Conservation (phyloP, 2,329 filamentous ascomycete genomes). For the Fusarium hostae region DNA sequence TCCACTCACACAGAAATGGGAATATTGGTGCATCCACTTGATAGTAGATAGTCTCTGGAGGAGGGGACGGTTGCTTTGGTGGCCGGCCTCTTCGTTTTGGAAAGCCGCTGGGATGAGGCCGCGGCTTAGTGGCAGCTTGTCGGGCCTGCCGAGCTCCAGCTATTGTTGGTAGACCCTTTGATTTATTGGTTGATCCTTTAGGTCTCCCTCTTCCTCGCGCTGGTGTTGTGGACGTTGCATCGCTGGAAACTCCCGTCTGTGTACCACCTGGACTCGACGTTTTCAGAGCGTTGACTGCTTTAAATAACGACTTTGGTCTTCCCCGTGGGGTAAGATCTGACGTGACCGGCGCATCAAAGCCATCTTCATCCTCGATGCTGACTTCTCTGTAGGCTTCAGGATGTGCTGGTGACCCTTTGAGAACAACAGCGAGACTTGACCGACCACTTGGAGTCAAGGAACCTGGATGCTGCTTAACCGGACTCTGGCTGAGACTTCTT, state of each 20-base stretch:
- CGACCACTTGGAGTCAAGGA: neutral
- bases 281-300: neutral
- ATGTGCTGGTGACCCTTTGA: conserved; percentile 28
- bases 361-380: conserved; percentile 10
- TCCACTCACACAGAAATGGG: conserved; percentile 70
- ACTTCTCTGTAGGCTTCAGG: conserved; percentile 1
- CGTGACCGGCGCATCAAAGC: conserved; percentile 12
- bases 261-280: conserved; percentile 1
- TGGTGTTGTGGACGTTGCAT: conserved; percentile 5
- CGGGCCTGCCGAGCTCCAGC: conserved; percentile 39
- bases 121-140: conserved; percentile 43
- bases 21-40: conserved; percentile 57
- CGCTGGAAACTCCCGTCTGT: conserved; percentile 8
- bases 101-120: conserved; percentile 38
- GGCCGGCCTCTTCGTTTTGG: conserved; percentile 57
- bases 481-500: conserved; percentile 19
- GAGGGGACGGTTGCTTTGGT: conserved; percentile 52
- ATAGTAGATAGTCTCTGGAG: conserved; percentile 56
- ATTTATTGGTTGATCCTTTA: conserved; percentile 56
- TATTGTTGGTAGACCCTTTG: conserved; percentile 38
- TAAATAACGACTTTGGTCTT: conserved; percentile 12
- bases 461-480: conserved; percentile 4
- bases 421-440: conserved; percentile 35
- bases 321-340: conserved; percentile 39
- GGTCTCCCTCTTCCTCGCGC: conserved; percentile 55